Percentiles rank a stretch among this genome's conserved stretches.
These are phyloP conservation scores for Chlamydomonas sphaeroides DNA, from an alignment of 139 green algal species.

Conservation along the genomic window DNA sequence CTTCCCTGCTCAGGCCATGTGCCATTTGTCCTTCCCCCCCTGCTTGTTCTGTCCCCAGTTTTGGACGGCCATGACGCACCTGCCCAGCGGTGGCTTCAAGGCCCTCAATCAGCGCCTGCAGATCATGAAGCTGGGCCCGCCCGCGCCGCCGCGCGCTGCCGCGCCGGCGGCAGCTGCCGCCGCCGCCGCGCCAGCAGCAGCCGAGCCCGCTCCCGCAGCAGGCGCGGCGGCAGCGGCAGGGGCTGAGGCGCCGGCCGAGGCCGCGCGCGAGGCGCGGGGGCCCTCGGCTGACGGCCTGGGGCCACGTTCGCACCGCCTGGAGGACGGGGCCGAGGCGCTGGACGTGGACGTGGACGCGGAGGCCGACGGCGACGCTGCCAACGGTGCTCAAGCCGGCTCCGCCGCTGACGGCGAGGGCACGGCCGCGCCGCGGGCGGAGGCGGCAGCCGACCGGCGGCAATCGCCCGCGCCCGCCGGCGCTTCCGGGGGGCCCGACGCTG, in stretches of 20 bases:
- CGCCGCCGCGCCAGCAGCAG: neutral
- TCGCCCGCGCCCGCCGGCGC: too few relatives aligned
- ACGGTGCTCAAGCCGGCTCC: too few relatives aligned
- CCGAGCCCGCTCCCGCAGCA: neutral
- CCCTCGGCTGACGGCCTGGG: neutral
- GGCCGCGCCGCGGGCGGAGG: neutral
- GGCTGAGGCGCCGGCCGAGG: too few relatives aligned
- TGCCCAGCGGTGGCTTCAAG: constrained; percentile 38
- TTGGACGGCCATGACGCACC: constrained; percentile 39
- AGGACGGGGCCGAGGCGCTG: neutral
- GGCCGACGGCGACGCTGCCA: neutral
- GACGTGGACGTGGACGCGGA: neutral
- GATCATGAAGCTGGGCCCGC: constrained; percentile 21
- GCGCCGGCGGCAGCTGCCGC: neutral
- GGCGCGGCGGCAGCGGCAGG: neutral
- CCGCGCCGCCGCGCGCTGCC: neutral
- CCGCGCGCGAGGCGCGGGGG: too few relatives aligned
- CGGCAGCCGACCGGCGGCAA: neutral
- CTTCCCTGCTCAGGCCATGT: too few relatives aligned
- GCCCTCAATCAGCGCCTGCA: constrained; percentile 35
- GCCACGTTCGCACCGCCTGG: constrained; percentile 6
- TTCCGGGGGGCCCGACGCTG: too few relatives aligned
- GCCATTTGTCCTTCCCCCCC: neutral
- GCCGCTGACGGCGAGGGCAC: neutral
- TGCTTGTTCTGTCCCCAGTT: constrained; percentile 11